A percentile compares a stretch with the other conserved stretches of the same genome.
phyloP scores from a whole-genome alignment of 805 yeast genomes.

The Maudiozyma saulgeensis region DNA sequence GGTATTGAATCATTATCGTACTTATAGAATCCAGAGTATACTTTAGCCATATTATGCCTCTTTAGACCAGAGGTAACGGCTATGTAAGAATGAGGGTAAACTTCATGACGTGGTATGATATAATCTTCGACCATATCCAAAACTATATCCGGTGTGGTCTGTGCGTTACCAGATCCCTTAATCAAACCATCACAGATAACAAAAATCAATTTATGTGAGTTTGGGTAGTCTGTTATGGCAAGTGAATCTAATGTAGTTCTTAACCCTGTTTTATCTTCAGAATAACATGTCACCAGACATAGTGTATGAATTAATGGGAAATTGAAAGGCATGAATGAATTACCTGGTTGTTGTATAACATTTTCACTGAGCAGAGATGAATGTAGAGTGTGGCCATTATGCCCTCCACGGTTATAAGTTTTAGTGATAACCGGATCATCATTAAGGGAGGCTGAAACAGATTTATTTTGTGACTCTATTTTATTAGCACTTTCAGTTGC shows the following conservation, averaged over 20 bases:
- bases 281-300: conserved; percentile 83
- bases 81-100: conserved; percentile 76
- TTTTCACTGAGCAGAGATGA: conserved; percentile 59
- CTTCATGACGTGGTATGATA: conserved; percentile 61
- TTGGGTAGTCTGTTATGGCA: conserved; percentile 90
- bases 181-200: conserved; percentile 93
- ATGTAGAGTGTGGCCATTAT: conserved; percentile 34
- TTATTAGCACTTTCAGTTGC: too few relatives aligned
- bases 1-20: conserved; percentile 73
- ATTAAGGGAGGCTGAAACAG: too few relatives aligned
- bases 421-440: too few relatives aligned
- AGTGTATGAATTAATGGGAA: conserved; percentile 69
- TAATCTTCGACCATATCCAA: conserved; percentile 80
- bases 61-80: conserved; percentile 92
- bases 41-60: conserved; percentile 97
- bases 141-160: conserved; percentile 83
- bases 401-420: too few relatives aligned
- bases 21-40: conserved; percentile 87
- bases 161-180: conserved; percentile 87
- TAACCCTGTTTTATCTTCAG: conserved; percentile 81
- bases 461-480: too few relatives aligned
- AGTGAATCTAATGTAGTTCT: conserved; percentile 85
- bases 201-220: conserved; percentile 79
- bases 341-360: conserved; percentile 88
- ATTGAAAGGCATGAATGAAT: conserved; percentile 75